phyloP scores from a whole-genome alignment of 139 green algal genomes.

The Picochlorum sp. region DNA sequence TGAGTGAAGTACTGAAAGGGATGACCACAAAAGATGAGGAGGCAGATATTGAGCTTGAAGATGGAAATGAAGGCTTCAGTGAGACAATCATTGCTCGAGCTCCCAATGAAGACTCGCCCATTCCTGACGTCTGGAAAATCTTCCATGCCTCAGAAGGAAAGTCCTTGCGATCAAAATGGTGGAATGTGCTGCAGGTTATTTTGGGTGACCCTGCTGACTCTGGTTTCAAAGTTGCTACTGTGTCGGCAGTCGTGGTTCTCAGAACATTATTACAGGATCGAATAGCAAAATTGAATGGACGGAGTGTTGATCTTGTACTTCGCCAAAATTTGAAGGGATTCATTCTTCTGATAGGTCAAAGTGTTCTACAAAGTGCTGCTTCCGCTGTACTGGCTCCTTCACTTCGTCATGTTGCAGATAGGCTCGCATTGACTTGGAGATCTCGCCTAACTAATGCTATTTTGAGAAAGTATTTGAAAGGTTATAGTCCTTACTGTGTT shows the following conservation, averaged over 20 bases:
- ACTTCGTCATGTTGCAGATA: conserved; percentile 50
- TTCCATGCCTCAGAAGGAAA: conserved; percentile 12
- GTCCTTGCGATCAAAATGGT: conserved; percentile 5
- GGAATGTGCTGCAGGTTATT: conserved; percentile 24
- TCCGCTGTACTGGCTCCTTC: conserved; percentile 58
- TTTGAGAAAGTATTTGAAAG: conserved; percentile 43
- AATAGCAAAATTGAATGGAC: conserved; percentile 61
- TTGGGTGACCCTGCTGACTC: conserved; percentile 20
- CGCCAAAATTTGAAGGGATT: conserved; percentile 41
- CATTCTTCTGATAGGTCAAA: conserved; percentile 37
- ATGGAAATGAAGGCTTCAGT: conserved; percentile 29
- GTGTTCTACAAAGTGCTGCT: conserved; percentile 39
- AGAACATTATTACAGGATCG: conserved; percentile 56
- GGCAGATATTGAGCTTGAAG: conserved; percentile 13
- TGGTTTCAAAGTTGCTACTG: conserved; percentile 12
- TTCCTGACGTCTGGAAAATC: conserved; percentile 2
- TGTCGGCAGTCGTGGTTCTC: conserved; percentile 44
- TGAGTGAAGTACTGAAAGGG: conserved; percentile 18
- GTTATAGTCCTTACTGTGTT: conserved; percentile 47
- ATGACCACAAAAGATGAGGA: conserved; percentile 13
- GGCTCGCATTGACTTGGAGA: conserved; percentile 58
- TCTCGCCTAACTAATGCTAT: conserved; percentile 39
- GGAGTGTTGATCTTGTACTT: conserved; percentile 58
- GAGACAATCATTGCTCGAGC: conserved; percentile 21
- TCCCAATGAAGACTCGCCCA: not conserved